Conservation (phyloP, 208 protist species). For the Trypanosomatidae sp. region DNA sequence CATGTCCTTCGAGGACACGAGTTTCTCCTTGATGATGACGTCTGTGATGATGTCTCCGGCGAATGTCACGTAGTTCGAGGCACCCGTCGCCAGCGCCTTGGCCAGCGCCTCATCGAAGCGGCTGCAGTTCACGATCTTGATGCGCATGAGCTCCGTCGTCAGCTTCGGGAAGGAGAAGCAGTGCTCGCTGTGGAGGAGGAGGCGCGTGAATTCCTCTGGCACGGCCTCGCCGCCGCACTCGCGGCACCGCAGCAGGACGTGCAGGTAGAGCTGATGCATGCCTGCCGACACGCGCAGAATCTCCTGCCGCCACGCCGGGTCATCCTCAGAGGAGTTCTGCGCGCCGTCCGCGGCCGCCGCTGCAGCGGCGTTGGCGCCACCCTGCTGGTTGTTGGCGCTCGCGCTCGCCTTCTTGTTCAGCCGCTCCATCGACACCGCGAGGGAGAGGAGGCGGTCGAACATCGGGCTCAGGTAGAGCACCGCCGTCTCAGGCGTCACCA, state of each 20-base stretch:
- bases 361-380: too few species aligned
- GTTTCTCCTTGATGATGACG: slow-evolving; percentile 83
- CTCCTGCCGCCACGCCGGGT: too few species aligned
- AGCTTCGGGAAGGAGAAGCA: slow-evolving; percentile 71
- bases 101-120: slow-evolving; percentile 90
- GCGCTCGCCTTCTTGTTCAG: slow-evolving; percentile 44
- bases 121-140: slow-evolving; percentile 84
- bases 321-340: too few species aligned
- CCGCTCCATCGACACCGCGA: slow-evolving; percentile 52
- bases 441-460: slow-evolving; percentile 58
- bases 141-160: slow-evolving; percentile 76
- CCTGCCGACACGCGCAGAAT: too few species aligned
- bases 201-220: too few species aligned
- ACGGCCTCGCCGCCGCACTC: too few species aligned
- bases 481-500: slow-evolving; percentile 82
- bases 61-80: slow-evolving; percentile 61
- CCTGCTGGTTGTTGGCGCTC: slow-evolving; percentile 23
- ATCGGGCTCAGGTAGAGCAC: slow-evolving; percentile 70
- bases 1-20: slow-evolving; percentile 45
- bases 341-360: too few species aligned
- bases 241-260: too few species aligned
- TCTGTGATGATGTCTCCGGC: slow-evolving; percentile 69
- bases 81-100: slow-evolving; percentile 39
- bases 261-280: too few species aligned
- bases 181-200: slow-evolving; percentile 70